phyloP scores from a whole-genome alignment of 139 green algal genomes.

The Coelastrella sp. region DNA sequence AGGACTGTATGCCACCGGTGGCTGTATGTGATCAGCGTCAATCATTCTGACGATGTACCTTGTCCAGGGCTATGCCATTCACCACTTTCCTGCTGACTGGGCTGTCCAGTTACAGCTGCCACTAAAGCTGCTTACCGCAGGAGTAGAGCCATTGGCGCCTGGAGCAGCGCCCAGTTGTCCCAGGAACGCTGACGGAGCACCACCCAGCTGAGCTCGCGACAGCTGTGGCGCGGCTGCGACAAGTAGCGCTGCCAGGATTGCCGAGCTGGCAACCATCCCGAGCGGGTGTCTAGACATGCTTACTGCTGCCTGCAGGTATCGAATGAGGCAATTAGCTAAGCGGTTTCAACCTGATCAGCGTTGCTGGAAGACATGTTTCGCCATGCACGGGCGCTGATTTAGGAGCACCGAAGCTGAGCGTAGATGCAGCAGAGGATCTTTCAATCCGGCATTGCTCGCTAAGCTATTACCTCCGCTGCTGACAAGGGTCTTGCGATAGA shows the following conservation, averaged over 20 bases:
- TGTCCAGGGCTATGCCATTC: too few relatives aligned
- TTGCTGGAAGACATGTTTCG: too few relatives aligned
- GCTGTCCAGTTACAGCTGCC: neutral
- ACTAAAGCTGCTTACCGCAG: neutral
- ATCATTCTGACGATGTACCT: too few relatives aligned
- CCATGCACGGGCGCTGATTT: neutral
- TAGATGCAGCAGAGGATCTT: neutral
- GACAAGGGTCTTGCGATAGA: too few relatives aligned
- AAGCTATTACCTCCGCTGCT: too few relatives aligned
- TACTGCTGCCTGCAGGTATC: neutral
- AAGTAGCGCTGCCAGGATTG: slow-evolving; percentile 2
- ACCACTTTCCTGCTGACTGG: too few relatives aligned
- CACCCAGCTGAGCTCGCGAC: neutral
- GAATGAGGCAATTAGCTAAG: neutral
- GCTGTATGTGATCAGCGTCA: too few relatives aligned
- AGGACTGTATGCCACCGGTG: too few relatives aligned
- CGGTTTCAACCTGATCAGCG: too few relatives aligned
- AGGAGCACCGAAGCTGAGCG: neutral
- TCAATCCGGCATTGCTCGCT: neutral
- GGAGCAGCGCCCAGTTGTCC: slow-evolving; percentile 5
- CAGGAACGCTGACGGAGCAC: slow-evolving; percentile 32
- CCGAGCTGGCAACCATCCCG: neutral
- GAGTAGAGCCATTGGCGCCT: neutral
- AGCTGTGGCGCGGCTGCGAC: slow-evolving; percentile 8
- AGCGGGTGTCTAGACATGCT: neutral